These are phyloP conservation scores for Oropetium thomaeum DNA, from an alignment of 176 grass and related monocot genomes.

Conservation along the genomic window DNA sequence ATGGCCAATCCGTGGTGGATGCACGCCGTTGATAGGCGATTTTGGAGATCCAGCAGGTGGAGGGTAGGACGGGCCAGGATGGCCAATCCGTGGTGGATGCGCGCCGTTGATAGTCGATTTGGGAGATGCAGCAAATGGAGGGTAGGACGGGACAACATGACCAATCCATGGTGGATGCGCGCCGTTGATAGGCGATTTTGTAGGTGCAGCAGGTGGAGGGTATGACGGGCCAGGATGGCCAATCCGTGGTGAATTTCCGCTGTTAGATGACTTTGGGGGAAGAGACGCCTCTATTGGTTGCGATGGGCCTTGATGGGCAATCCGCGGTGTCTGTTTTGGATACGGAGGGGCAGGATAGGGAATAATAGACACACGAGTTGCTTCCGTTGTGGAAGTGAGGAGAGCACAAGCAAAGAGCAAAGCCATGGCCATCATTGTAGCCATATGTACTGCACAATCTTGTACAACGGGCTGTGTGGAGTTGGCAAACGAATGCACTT, in stretches of 20 bases:
- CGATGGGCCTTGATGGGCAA: no score
- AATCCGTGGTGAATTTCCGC: no score
- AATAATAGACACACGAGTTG: neutral
- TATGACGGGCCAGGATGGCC: no score
- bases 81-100: neutral
- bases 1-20: no score
- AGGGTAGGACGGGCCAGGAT: neutral
- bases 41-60: neutral
- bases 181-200: neutral
- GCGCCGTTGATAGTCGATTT: neutral
- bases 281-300: no score
- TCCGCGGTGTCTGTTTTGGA: no score
- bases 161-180: no score
- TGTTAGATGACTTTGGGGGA: no score
- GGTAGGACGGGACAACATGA: neutral
- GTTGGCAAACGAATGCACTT: neutral
- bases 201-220: no score
- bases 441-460: neutral
- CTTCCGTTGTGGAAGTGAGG: neutral
- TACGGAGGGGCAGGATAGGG: no score
- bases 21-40: neutral
- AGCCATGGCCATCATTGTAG: neutral
- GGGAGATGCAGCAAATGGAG: no score
- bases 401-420: neutral
- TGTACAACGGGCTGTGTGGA: neutral